phyloP scores from a whole-genome alignment of 345 rosid genomes.

The Syzygium aqueum region DNA sequence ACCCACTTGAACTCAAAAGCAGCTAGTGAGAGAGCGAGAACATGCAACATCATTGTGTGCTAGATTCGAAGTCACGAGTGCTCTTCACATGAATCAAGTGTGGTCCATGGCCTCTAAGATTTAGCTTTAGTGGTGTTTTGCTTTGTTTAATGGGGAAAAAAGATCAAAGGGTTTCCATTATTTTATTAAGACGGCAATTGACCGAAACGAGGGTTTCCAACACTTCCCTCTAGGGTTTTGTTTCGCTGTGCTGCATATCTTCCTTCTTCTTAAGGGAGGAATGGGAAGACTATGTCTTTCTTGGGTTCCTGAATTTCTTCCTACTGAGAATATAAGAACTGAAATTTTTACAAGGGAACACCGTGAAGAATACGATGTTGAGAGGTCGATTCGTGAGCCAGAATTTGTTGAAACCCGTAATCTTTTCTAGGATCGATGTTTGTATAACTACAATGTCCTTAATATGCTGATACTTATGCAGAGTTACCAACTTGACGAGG shows the following conservation, averaged over 20 bases:
- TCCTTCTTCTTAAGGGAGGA: background rate
- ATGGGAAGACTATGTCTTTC: background rate
- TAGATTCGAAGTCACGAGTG: constrained; percentile 38
- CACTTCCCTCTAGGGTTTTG: background rate
- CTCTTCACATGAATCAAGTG: constrained; percentile 36
- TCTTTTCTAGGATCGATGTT: background rate
- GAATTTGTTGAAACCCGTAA: background rate
- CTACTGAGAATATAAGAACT: background rate
- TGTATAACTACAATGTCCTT: background rate
- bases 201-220: constrained; percentile 6
- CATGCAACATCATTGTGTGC: constrained; percentile 25
- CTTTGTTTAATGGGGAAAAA: constrained; percentile 5
- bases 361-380: background rate
- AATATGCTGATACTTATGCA: background rate
- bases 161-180: constrained; percentile 10
- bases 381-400: background rate
- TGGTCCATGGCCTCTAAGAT: constrained; percentile 24
- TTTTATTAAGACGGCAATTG: constrained; percentile 13
- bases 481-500: background rate
- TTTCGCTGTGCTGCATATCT: background rate
- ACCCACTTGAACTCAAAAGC: constrained; percentile 25
- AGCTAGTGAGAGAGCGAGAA: constrained; percentile 19
- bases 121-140: constrained; percentile 16
- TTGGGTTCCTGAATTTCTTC: background rate
- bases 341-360: background rate